Base-by-base conservation (phyloP, 2,329 filamentous ascomycete species). In the Aspergillus ustus region DNA sequence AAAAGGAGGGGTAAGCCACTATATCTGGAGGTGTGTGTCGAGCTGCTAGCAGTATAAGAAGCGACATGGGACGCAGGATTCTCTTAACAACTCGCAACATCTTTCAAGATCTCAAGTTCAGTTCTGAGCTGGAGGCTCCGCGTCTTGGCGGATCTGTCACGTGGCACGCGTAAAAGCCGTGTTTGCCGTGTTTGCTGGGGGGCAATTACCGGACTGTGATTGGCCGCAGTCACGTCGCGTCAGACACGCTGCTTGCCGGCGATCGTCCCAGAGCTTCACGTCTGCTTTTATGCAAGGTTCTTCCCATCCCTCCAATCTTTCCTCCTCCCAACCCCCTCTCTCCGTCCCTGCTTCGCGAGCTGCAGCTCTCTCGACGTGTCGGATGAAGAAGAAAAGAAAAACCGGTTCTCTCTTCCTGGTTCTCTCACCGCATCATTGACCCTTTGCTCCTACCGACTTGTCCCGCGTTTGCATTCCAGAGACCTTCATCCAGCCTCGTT, bases 171-270 rank as follows among this genome's bases (percentile, higher is more conserved):
- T 71, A 63, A 67, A 65, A 67, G 68, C 60, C 67, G 65, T 67
- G 67, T 72, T 69, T 72, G 70, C 61, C 68, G 67, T 68, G 69
- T 71, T 71, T 71, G 68, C 59, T 44, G 51, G 54, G 34, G 66
- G 52, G 61, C 2, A 55, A 50, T 60, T 46, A 13, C 9, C 7
- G 20, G 52, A 60, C 59, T 70, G 72, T 73, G 75, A 75, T 75
- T 75, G 73, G 74, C 69, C 72, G 62, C 7, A 67, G 70, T 74
- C 73, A 75, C 75, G 75, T 77, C 76, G 75, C 75, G 76, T 77
- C 66, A 31, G 52, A 71, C 72, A 73, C 73, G 73, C 70, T 69
- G 70, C 22, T 45, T 43, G 37, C 65, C 66, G 56, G 66, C 64
- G 72, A 72, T 74, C 72, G 63, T 67, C 67, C 60, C n/a, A 49